phyloP scores from a whole-genome alignment of 2,329 filamentous ascomycete species.

The Fusarium buxicola region DNA sequence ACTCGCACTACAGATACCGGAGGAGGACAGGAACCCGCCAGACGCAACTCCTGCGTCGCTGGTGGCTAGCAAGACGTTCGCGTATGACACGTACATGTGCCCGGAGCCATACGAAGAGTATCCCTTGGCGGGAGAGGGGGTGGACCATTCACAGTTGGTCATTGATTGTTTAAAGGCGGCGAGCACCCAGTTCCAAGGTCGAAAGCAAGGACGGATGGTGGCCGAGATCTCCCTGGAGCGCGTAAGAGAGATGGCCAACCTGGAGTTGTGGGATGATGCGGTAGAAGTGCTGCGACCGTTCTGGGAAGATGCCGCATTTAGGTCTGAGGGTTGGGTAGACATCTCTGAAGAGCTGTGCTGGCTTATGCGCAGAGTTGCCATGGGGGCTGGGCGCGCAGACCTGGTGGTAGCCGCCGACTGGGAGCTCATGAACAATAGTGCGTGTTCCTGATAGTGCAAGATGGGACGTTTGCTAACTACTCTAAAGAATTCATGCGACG shows the following conservation, averaged over 20 bases:
- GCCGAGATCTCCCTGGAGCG: conserved; percentile 69
- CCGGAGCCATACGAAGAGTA: conserved; percentile 71
- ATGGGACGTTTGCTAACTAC: conserved; percentile 15
- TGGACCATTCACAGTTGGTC: conserved; percentile 68
- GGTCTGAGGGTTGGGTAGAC: conserved; percentile 69
- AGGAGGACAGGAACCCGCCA: conserved; percentile 66
- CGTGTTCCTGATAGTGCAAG: conserved; percentile 43
- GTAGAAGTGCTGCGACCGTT: conserved; percentile 66
- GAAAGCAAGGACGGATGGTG: conserved; percentile 64
- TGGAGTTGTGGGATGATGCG: conserved; percentile 64
- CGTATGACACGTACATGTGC: conserved; percentile 75
- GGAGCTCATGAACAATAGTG: conserved; percentile 71
- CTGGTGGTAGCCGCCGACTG: conserved; percentile 72
- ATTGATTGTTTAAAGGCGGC: conserved; percentile 64
- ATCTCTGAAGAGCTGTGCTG: conserved; percentile 71
- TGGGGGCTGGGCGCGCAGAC: conserved; percentile 62
- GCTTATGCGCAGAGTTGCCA: conserved; percentile 69
- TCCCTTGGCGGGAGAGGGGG: conserved; percentile 61
- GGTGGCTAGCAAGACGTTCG: conserved; percentile 63
- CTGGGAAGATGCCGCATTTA: conserved; percentile 68
- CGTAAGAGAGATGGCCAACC: conserved; percentile 64
- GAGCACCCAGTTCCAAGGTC: conserved; percentile 64
- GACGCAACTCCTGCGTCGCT: conserved; percentile 60
- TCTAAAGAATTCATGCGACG: conserved; percentile 64
- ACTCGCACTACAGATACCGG: conserved; percentile 67